Percentiles rank a stretch among this genome's conserved stretches.
Conservation (phyloP, 2,329 filamentous ascomycete species). For the Colletotrichum musicola region DNA sequence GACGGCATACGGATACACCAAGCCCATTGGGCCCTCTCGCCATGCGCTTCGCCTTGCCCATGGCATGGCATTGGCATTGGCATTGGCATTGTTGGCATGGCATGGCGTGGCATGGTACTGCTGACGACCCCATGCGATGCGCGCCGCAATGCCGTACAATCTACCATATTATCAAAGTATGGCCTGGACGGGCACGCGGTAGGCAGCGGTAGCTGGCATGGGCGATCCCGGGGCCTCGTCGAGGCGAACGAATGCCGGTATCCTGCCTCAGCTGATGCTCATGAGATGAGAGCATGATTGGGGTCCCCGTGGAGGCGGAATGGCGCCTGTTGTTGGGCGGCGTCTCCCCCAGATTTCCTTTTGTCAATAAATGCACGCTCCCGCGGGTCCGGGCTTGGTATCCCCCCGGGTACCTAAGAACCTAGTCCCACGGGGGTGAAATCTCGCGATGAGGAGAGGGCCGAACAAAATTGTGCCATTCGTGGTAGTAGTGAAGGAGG, state of each 20-base stretch:
- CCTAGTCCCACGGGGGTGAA: constrained; percentile 27
- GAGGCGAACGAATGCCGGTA: constrained; percentile 10
- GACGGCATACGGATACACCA: constrained; percentile 10
- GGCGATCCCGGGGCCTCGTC: constrained; percentile 20
- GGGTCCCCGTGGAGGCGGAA: constrained; percentile 21
- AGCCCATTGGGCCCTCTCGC: constrained; percentile 27
- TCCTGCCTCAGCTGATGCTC: constrained; percentile 35
- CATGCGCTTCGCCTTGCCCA: constrained; percentile 33
- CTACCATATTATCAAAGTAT: not conserved
- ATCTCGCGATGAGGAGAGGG: constrained; percentile 35
- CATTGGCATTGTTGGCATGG: not conserved
- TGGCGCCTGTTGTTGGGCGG: not conserved
- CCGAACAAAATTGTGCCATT: constrained; percentile 32
- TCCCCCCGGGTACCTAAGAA: not conserved
- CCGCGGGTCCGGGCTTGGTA: constrained; percentile 30
- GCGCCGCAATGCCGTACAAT: not conserved
- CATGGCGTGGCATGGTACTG: not conserved
- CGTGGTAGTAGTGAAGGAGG: too few relatives aligned
- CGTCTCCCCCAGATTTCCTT: constrained; percentile 34
- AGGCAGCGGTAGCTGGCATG: constrained; percentile 15
- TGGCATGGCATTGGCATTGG: not conserved
- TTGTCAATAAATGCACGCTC: constrained; percentile 38
- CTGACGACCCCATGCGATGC: too few relatives aligned
- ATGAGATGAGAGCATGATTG: constrained; percentile 31
- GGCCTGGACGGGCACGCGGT: constrained; percentile 10